Base-by-base conservation (phyloP, 768 basidiomycete species). In the Kondoa subrosea region DNA sequence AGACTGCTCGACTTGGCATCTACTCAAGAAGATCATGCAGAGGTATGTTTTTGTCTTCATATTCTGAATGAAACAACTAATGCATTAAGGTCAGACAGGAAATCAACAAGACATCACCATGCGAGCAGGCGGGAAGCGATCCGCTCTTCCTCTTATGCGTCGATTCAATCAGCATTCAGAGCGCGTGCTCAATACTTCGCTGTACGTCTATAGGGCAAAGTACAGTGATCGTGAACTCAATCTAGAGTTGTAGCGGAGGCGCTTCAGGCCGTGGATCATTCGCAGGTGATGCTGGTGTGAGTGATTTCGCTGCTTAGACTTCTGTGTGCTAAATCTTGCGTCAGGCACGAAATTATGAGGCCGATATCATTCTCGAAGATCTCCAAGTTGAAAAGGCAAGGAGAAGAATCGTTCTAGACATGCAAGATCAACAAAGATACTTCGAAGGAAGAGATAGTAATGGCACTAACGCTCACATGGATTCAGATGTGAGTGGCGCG, bases 111-210 rank as follows among this genome's bases (percentile, higher is more conserved):
- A 99, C 73, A 75, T 88, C 27, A 97, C 95, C 0, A 99, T 97
- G 95, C 89, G 89, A 76, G 85, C 93, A 16, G 95, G 95, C 17
- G 83, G 86, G 73, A 88, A 95, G 76, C 82, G 85, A 63, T 87
- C 85, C 34, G 87, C 89, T 15, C 78, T 99, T 27, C 95, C 95
- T 0, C 81, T 97, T 60, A 97, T 99, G 71, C 83, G 93, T 62
- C 88, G 92, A 75, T 97, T 99, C 78, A 99, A 97, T 74, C 91
- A 96, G 74, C 95, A 99, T 76, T 95, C 91, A 0, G 90, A 93
- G 72, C 80, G 91, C 71, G 79, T 96, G 12, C 79, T 97, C 16
- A 86, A 87, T 68, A 85, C 88, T 69, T 65, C 73, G 26, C 31
- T 76, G 73, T 70, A 64, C 50, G 76, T 73, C 33, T 62, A 70